Percentiles rank a stretch among this genome's conserved stretches.
Evolutionary conservation across 179 eudicot genomes (phyloP).

Genomic region (Camellia oleifera): DNA sequence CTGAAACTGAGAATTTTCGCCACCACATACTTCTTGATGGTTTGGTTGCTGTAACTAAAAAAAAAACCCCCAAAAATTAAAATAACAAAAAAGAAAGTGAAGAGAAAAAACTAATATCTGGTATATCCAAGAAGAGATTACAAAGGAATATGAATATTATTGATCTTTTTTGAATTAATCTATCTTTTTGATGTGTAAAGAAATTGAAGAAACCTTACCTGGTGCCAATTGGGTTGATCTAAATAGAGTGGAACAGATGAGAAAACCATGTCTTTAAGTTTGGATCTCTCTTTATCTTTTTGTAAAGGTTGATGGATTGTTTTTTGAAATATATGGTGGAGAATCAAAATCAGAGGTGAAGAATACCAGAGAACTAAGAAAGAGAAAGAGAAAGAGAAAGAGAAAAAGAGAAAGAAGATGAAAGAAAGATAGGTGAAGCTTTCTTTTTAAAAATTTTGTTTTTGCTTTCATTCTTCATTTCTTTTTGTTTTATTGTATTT

Average conservation of each 20-base stretch:
- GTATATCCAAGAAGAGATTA: conserved; percentile 41
- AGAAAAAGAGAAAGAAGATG: conserved; percentile 30
- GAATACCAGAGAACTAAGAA: conserved; percentile 19
- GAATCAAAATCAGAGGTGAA: conserved; percentile 39
- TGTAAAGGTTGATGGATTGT: conserved; percentile 49
- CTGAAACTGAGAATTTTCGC: conserved; percentile 30
- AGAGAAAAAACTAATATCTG: neutral
- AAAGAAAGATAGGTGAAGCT: conserved; percentile 15
- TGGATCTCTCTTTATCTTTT: conserved; percentile 36
- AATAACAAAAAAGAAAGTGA: neutral
- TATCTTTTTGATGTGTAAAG: conserved; percentile 19
- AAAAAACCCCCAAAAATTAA: neutral
- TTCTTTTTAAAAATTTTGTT: neutral
- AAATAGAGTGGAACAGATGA: conserved; percentile 68
- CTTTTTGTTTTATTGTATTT: conserved; percentile 18
- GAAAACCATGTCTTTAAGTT: conserved; percentile 52
- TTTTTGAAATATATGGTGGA: conserved; percentile 55
- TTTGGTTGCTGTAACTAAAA: conserved; percentile 38
- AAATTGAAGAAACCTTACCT: conserved; percentile 41
- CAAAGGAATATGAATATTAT: conserved; percentile 36
- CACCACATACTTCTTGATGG: conserved; percentile 32
- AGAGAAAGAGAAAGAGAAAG: conserved; percentile 30
- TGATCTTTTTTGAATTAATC: conserved; percentile 14
- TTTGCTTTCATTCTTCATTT: conserved; percentile 5
- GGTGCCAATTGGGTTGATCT: conserved; percentile 92